Base-by-base conservation (phyloP, 306 rosid genomes). In the Amphicarpaea edgeworthii region DNA sequence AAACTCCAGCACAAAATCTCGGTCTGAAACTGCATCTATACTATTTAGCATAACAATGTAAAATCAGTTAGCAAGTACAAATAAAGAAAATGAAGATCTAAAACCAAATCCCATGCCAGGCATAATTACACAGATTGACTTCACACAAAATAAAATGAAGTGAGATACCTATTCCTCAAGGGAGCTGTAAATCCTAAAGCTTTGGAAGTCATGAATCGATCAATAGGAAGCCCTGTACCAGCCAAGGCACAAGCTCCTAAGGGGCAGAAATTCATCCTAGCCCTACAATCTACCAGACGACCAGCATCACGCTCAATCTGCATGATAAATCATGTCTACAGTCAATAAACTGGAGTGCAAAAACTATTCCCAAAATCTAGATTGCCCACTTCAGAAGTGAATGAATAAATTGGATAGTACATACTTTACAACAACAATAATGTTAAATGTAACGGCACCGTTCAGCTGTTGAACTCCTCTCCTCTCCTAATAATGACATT, bases 161-260 rank as follows among this genome's bases (percentile, higher is more conserved):
- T 41, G 9, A 50, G 3, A 77, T 88, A 90, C 99, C 99, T 95
- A 82, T 95, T 95, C 82, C 93, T 87, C 96, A 92, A 12, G 17
- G 97, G 99, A 74, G 91, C 97, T 11, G 97, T 83, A 82, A 95
- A 95, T 68, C 88, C 92, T 77, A 95, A 75, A 59, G 91, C 96
- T 9, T 85, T 77, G 14, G 99, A 90, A 54, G 99, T 95, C 99
- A 95, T 95, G 85, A 92, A 92, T 28, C 99, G 88, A 64, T 95
- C 97, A 19, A 95, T 95, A n/a, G 99, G 97, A 45, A 95, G 97
- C 69, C 99, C 99, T 16, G 97, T 92, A 80, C 99, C 97, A 4
- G 99, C 99, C 86, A 95, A 72, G n/a, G 99, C 99, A 88, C 99
- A 95, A 70, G 97, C 97, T 15, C 99, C 99, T 72, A 95, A 81